Conservation (phyloP, 306 rosid genomes). For the Prunus fruticosa region DNA sequence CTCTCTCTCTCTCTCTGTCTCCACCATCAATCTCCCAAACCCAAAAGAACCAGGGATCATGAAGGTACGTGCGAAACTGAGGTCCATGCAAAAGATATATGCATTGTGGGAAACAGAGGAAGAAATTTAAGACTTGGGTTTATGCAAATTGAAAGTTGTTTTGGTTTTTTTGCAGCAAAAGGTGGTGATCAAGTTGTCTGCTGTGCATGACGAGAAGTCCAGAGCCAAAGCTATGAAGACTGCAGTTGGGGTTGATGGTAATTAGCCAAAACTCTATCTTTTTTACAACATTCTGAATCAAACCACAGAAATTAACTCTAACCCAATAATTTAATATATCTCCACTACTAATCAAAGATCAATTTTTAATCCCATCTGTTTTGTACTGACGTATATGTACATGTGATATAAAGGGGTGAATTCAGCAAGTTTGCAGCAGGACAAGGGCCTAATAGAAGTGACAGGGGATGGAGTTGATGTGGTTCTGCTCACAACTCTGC, state of each 20-base stretch:
- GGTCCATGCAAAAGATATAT: not conserved
- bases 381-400: too few species aligned
- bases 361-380: not conserved
- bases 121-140: not conserved
- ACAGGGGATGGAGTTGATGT: slow-evolving; percentile 43
- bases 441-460: slow-evolving; percentile 35
- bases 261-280: not conserved
- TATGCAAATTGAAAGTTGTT: not conserved
- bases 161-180: slow-evolving; percentile 43
- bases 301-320: not conserved
- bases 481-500: slow-evolving; percentile 31
- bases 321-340: not conserved
- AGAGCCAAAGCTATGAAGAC: slow-evolving; percentile 43
- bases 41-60: not conserved
- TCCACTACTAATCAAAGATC: not conserved
- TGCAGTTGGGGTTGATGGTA: slow-evolving; percentile 45
- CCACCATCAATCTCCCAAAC: not conserved
- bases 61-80: slow-evolving; percentile 3
- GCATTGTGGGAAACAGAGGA: not conserved
- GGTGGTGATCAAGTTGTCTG: slow-evolving; percentile 41
- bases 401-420: slow-evolving; percentile 26
- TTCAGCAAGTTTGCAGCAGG: slow-evolving; percentile 20
- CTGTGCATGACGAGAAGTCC: slow-evolving; percentile 23
- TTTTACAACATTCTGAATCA: not conserved
- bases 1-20: not conserved